phyloP scores from a whole-genome alignment of 305 asterid genomes.

The Coffea humblotiana region DNA sequence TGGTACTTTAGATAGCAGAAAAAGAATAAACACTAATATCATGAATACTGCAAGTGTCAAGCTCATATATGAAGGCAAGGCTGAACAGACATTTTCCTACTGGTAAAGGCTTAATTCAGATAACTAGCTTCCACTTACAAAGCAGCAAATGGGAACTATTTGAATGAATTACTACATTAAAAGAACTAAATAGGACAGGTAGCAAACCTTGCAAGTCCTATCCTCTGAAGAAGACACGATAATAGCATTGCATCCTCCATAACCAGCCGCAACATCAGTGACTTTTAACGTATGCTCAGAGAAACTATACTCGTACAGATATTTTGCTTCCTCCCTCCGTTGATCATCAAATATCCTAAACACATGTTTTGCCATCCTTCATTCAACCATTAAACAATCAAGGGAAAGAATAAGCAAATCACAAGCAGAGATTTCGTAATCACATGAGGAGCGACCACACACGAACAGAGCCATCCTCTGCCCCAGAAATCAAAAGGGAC shows the following conservation, averaged over 20 bases:
- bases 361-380: background rate
- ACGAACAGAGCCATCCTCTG: constrained; percentile 87
- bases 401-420: background rate
- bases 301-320: constrained; percentile 72
- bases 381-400: constrained; percentile 11
- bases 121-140: background rate
- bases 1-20: background rate
- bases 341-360: constrained; percentile 74
- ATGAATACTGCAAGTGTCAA: background rate
- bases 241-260: constrained; percentile 74
- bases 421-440: constrained; percentile 8
- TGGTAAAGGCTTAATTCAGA: background rate
- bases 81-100: background rate
- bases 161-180: background rate
- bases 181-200: constrained; percentile 6
- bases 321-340: constrained; percentile 51
- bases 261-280: constrained; percentile 69
- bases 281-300: constrained; percentile 75
- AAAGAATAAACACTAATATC: background rate
- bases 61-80: background rate
- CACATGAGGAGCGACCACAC: constrained; percentile 95
- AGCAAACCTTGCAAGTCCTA: constrained; percentile 86
- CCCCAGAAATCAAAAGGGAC: constrained; percentile 82
- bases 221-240: constrained; percentile 91
- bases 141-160: constrained; percentile 1